These are phyloP conservation scores for Ceratocystiopsis minuta DNA, from an alignment of 2,329 filamentous ascomycete species.

Conservation along the genomic window DNA sequence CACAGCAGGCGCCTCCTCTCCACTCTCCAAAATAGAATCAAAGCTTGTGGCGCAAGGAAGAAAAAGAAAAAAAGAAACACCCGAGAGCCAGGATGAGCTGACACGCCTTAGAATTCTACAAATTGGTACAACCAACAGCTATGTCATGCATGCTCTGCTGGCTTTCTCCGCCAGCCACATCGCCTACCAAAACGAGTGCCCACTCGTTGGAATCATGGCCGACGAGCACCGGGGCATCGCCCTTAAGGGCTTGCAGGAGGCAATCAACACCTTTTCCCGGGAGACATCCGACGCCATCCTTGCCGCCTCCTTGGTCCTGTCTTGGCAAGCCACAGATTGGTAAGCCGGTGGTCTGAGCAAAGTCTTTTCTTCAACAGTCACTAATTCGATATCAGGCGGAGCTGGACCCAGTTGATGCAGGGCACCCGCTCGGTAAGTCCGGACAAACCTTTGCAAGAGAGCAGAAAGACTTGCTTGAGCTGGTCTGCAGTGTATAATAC, in stretches of 20 bases:
- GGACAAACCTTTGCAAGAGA: no score
- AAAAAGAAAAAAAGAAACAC: no score
- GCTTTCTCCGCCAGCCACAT: conserved; percentile 92
- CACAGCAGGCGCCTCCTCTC: no score
- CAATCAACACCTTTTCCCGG: conserved; percentile 67
- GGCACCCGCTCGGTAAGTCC: conserved; percentile 67
- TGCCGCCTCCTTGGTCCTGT: conserved; percentile 76
- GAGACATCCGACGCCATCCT: conserved; percentile 82
- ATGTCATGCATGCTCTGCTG: conserved; percentile 86
- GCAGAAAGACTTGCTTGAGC: neutral
- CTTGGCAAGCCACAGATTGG: conserved; percentile 96
- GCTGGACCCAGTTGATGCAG: conserved; percentile 84
- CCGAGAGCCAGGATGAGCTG: conserved; percentile 7
- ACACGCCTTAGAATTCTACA: conserved; percentile 48
- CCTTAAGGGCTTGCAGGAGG: conserved; percentile 72
- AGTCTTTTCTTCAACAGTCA: neutral
- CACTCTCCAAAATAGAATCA: neutral
- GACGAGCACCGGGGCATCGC: conserved; percentile 79
- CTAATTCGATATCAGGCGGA: conserved; percentile 42
- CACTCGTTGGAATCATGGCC: conserved; percentile 70
- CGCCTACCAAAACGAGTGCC: conserved; percentile 72
- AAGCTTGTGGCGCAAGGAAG: neutral
- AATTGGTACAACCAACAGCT: conserved; percentile 63
- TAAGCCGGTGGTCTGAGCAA: conserved; percentile 22
- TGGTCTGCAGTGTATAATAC: no score